Percentiles rank a stretch among this genome's conserved stretches.
phyloP scores from a whole-genome alignment of 371 early-diverging fungal species.

The Syncephalastrum racemosum region DNA sequence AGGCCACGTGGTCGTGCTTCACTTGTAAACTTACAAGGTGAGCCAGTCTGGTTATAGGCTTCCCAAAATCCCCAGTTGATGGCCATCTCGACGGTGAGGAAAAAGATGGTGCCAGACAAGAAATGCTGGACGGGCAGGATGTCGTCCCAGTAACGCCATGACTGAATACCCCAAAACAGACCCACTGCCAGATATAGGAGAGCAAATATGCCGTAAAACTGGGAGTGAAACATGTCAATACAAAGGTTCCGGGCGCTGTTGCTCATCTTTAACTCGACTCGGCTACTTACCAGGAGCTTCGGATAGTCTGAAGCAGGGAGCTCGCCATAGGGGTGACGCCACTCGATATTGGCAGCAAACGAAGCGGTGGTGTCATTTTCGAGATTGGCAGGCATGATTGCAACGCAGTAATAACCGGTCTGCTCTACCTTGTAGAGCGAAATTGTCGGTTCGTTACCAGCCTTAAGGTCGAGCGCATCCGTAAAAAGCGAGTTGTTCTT shows the following conservation, averaged over 20 bases:
- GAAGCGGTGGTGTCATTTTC: conserved; percentile 21
- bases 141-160: conserved; percentile 82
- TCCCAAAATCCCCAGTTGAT: conserved; percentile 87
- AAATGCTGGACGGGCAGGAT: conserved; percentile 89
- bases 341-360: conserved; percentile 64
- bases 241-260: no score
- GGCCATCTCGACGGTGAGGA: conserved; percentile 87
- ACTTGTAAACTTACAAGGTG: conserved; percentile 25
- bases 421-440: conserved; percentile 54
- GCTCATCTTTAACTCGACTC: no score
- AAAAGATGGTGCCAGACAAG: conserved; percentile 79
- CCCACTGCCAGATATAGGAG: conserved; percentile 74
- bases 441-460: conserved; percentile 22
- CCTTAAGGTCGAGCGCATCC: conserved; percentile 25
- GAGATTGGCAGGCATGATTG: conserved; percentile 27
- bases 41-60: conserved; percentile 70
- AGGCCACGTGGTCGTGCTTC: not conserved
- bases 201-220: conserved; percentile 72
- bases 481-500: conserved; percentile 41
- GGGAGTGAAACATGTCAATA: not conserved
- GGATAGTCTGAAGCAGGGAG: conserved; percentile 87
- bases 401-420: conserved; percentile 79
- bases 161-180: conserved; percentile 72
- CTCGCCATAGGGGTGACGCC: conserved; percentile 80
- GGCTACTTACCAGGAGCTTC: conserved; percentile 74